A percentile compares a stretch with the other conserved stretches of the same genome.
phyloP scores from a whole-genome alignment of 768 basidiomycete species.

The Lactarius sp. region DNA sequence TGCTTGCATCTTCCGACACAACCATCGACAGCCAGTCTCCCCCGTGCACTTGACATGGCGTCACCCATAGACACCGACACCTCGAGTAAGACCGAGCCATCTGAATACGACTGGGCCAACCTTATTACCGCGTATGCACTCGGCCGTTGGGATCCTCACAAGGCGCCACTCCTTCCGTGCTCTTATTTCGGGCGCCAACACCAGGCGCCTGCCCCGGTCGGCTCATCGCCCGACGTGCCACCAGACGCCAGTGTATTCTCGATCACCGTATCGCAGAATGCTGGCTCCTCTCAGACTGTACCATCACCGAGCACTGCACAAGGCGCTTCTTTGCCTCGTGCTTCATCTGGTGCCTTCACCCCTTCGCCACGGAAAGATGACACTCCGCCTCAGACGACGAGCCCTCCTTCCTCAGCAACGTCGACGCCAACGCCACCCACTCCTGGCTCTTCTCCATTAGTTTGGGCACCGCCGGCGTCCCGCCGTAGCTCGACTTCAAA shows the following conservation, averaged over 20 bases:
- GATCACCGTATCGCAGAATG: conserved; percentile 9
- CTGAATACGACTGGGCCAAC: conserved; percentile 61
- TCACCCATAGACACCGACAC: conserved; percentile 26
- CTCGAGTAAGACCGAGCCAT: conserved; percentile 20
- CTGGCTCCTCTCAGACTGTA: neutral
- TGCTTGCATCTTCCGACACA: neutral
- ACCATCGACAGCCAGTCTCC: conserved; percentile 13
- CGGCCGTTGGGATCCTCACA: conserved; percentile 77
- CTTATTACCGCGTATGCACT: conserved; percentile 73
- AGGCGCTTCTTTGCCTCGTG: neutral
- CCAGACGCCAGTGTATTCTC: neutral
- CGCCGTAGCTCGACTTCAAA: conserved; percentile 23
- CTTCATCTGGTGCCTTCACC: neutral
- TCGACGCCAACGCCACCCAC: conserved; percentile 1
- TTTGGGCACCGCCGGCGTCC: conserved; percentile 8
- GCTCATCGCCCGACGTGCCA: neutral
- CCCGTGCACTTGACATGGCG: conserved; percentile 29
- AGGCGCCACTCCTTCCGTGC: conserved; percentile 56
- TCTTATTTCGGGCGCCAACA: conserved; percentile 27
- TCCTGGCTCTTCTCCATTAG: conserved; percentile 7
- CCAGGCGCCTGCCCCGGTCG: neutral
- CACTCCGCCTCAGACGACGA: conserved; percentile 15
- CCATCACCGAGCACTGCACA: neutral
- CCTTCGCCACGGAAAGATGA: neutral
- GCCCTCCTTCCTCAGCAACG: conserved; percentile 10